Conservation (phyloP, 495 filamentous ascomycete species). For the Tuber melanosporum region DNA sequence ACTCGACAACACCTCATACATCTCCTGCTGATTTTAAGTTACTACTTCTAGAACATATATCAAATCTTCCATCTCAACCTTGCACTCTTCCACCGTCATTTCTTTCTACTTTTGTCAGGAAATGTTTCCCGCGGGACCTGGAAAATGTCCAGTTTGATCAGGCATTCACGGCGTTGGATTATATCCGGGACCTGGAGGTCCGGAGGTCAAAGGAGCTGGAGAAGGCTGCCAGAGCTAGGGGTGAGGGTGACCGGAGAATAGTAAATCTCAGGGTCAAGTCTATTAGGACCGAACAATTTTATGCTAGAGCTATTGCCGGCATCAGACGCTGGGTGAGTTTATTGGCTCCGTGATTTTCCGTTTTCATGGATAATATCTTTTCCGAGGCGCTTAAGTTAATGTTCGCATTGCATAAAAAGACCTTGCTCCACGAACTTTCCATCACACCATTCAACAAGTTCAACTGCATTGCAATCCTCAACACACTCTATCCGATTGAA, state of each 20-base stretch:
- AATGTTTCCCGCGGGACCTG: constrained; percentile 55
- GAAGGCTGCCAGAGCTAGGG: constrained; percentile 34
- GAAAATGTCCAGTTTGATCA: constrained; percentile 64
- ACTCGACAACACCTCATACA: constrained; percentile 52
- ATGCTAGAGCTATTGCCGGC: constrained; percentile 60
- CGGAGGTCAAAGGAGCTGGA: constrained; percentile 57
- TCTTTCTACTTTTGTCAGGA: constrained; percentile 58
- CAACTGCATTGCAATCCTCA: constrained; percentile 69
- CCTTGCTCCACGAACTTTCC: constrained; percentile 64
- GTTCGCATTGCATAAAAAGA: constrained; percentile 44
- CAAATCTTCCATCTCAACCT: constrained; percentile 57
- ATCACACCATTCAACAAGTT: constrained; percentile 59
- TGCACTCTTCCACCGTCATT: constrained; percentile 62
- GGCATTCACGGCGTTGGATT: constrained; percentile 64
- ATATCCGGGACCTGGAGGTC: constrained; percentile 62
- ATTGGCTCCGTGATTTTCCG: constrained; percentile 1
- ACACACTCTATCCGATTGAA: constrained; percentile 61
- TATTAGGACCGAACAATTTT: constrained; percentile 55
- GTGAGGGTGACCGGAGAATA: constrained; percentile 36
- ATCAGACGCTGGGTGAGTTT: constrained; percentile 62
- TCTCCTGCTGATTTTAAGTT: constrained; percentile 58
- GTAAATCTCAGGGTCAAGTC: constrained; percentile 27
- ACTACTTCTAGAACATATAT: constrained; percentile 58
- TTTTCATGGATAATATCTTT: constrained; percentile 27
- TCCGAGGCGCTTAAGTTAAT: constrained; percentile 14